Evolutionary conservation across 805 yeast genomes (phyloP), one percentile per base, ranked within the genome.

Genomic region (Yamadazyma nakazawae): DNA sequence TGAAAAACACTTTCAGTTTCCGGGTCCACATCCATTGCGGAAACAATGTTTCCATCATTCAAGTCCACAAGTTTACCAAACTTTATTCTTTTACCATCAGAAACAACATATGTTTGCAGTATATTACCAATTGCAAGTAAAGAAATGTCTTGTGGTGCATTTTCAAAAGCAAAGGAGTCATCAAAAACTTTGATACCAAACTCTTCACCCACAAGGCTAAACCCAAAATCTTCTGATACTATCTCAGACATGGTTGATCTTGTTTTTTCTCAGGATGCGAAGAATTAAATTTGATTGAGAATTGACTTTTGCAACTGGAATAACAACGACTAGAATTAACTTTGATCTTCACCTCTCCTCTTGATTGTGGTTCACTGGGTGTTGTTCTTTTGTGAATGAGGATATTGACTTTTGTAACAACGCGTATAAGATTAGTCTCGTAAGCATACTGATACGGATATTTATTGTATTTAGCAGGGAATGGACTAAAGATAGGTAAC

Each of bases 181-280:
- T 54, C 62, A 42, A 63, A 62, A n/a, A 62, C 38, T 10, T 43
- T 34, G 5, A 59, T 32, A 5, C 74, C 74, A 14, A 53, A 55
- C 11, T 58, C 58, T 2, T 52, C 49, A 6, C 64, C 51, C 24
- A 59, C 57, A 24, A 67, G 52, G 37, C 62, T 61, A 59, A 70
- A 71, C 17, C 74, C 75, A 34, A 68, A 59, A 47, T 65, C 67
- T 51, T 72, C 74, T 2, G 74, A 66, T 5, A 56, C 47, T 8
- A 51, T 39, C 49, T 64, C 68, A 31, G 38, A 14, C 43, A 41
- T 41, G 31, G 36, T 24, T 38, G 31, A 26, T 38, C 8, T 25
- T 25, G 19, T 24, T 38, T 38, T 25, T 38, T 34, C 19, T 34
- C 37, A 16, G 6, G 37, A 17, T 34, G 37, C 37, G 37, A 34